Conservation (phyloP, 2,329 filamentous ascomycete species). For the Aspergillus eucalypticola region DNA sequence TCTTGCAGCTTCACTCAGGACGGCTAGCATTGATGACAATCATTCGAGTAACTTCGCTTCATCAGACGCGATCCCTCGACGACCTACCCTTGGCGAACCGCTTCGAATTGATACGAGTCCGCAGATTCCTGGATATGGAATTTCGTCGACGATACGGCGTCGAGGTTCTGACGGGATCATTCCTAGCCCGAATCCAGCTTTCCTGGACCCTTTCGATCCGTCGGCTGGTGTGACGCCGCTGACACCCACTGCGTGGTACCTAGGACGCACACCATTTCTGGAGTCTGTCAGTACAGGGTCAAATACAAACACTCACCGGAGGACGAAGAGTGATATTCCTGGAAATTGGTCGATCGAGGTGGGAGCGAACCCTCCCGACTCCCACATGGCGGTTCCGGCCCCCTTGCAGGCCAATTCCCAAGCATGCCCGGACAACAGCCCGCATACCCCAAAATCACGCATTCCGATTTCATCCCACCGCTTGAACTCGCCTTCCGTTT, state of each 20-base stretch:
- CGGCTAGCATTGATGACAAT: slow-evolving; percentile 9
- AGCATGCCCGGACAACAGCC: slow-evolving; percentile 28
- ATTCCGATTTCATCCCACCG: slow-evolving; percentile 48
- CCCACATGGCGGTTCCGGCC: slow-evolving; percentile 37
- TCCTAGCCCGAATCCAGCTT: slow-evolving; percentile 51
- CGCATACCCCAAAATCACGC: slow-evolving; percentile 45
- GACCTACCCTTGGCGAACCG: slow-evolving; percentile 75
- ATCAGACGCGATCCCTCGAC: slow-evolving; percentile 44
- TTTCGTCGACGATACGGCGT: slow-evolving; percentile 55
- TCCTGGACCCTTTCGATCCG: slow-evolving; percentile 39
- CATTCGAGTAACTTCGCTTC: slow-evolving; percentile 6
- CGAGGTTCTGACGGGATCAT: slow-evolving; percentile 73
- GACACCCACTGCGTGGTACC: slow-evolving; percentile 69
- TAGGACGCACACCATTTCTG: slow-evolving; percentile 46
- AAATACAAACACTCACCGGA: slow-evolving; percentile 35
- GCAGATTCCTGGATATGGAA: slow-evolving; percentile 58
- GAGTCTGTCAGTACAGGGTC: slow-evolving; percentile 39
- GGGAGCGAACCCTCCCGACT: slow-evolving; percentile 31
- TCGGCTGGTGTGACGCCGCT: slow-evolving; percentile 57
- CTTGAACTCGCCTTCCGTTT: slow-evolving; percentile 41
- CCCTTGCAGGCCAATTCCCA: slow-evolving; percentile 33
- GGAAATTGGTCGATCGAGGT: slow-evolving; percentile 32
- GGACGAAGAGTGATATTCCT: slow-evolving; percentile 60
- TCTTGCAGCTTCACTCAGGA: slow-evolving; percentile 5
- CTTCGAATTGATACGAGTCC: slow-evolving; percentile 59